Base-by-base conservation (phyloP, 345 rosid species). In the Fremontodendron californicum region DNA sequence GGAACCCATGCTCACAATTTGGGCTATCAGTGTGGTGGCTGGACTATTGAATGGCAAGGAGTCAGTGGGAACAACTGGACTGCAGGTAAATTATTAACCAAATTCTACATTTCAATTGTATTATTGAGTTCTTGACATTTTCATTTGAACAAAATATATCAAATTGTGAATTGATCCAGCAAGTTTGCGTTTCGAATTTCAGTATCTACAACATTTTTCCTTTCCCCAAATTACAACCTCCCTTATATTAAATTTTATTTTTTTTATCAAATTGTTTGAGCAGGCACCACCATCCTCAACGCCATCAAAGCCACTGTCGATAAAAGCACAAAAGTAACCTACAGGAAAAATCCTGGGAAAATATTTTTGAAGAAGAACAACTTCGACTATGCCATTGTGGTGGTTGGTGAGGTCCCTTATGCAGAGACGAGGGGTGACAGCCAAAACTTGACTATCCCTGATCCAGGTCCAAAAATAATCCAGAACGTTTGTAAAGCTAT, bases 1-100 rank as follows among this genome's bases (percentile, higher is more conserved):
- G 91, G 94, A 23, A 74, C 81, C 60, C 91, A 89, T 49, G 89
- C 91, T 3, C 81, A 88, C 37, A 87, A 87, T 65, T 82, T 90
- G 33, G 94, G 94, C 7, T 84, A 80, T 33, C 94, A 87, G 70
- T 88, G 92, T 42, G 94, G 94, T 7, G 91, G 92, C 37, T 90
- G 92, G 94, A 86, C 92, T 25, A 88, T 89, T 46, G 78, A 86
- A 9, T 90, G 91, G 89, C 91, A 90, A 54, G 91, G 90, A 43
- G 74, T 65, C 15, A 70, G 85, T 8, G 91, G 94, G 70, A 86
- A 89, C 83, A 85, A 85, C 78, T 75, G 77, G 70, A 85, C 91
- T 1, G 39, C 85, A 84, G 93, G 94, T 21, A 54, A 52, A 54
- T 21, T 19, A 6, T 52, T 51, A 51, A 51, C 60, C 60, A 54